phyloP scores from a whole-genome alignment of 495 filamentous ascomycete genomes.

The Platismatia glauca region DNA sequence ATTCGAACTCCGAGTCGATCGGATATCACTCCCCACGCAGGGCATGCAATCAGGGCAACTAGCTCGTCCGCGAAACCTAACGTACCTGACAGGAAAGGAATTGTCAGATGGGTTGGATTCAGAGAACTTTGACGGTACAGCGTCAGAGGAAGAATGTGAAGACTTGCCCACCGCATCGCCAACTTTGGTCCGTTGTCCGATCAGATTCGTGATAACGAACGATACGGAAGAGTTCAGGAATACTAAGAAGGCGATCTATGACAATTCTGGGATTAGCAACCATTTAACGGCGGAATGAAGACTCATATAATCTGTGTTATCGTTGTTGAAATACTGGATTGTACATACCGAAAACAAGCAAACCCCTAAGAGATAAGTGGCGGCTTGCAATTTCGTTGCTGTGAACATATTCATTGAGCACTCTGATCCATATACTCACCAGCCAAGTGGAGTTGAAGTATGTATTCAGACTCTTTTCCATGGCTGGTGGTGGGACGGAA shows the following conservation, averaged over 20 bases:
- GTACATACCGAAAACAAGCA: constrained; percentile 62
- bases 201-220: constrained; percentile 87
- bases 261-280: neutral
- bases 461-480: too few relatives aligned
- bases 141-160: too few relatives aligned
- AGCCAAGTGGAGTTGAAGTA: too few relatives aligned
- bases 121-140: too few relatives aligned
- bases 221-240: constrained; percentile 92
- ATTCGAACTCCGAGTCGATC: constrained; percentile 77
- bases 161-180: constrained; percentile 86
- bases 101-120: too few relatives aligned
- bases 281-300: neutral
- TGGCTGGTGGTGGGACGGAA: too few relatives aligned
- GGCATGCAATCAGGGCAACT: constrained; percentile 82
- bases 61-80: constrained; percentile 94
- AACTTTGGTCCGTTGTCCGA: constrained; percentile 65
- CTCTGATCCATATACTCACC: neutral
- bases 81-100: too few relatives aligned
- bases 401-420: constrained; percentile 36
- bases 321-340: too few relatives aligned
- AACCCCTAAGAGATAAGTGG: constrained; percentile 80
- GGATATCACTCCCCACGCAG: constrained; percentile 82
- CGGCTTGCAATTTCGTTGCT: constrained; percentile 62
- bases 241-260: constrained; percentile 81
- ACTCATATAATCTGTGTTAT: neutral